Percentiles rank a stretch among this genome's conserved stretches.
Evolutionary conservation across 192 early-diverging fungal genomes (phyloP).

Genomic region (Coemansia sp.): DNA sequence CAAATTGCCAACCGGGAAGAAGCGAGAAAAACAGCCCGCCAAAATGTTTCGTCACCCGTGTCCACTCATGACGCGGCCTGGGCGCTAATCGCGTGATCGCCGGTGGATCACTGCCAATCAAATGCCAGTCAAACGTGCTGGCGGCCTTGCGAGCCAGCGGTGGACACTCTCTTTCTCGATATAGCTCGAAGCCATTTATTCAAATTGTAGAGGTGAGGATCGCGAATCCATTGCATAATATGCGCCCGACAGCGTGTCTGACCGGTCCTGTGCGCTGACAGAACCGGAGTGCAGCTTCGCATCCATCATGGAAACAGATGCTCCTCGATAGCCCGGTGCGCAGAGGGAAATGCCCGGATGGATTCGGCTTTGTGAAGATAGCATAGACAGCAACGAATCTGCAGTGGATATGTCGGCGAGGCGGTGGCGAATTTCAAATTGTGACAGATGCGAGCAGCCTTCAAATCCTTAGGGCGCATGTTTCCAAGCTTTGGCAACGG

Average conservation of each 20-base stretch:
- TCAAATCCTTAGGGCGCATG: too few species aligned
- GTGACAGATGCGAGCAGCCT: too few species aligned
- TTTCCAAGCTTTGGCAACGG: too few species aligned
- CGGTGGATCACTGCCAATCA: background rate
- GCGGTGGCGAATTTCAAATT: too few species aligned
- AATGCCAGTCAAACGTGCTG: background rate
- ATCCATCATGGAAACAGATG: slow-evolving; percentile 10
- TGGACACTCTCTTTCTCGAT: slow-evolving; percentile 16
- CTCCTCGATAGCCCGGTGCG: too few species aligned
- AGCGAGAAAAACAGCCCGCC: background rate
- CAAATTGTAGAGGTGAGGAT: slow-evolving; percentile 36
- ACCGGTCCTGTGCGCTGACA: too few species aligned
- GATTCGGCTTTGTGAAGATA: too few species aligned
- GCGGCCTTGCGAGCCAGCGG: background rate
- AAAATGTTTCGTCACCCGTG: background rate
- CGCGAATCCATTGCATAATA: slow-evolving; percentile 22
- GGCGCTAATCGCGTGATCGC: background rate
- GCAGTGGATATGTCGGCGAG: too few species aligned
- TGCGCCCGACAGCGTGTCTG: background rate
- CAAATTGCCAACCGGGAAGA: background rate
- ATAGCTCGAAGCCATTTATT: slow-evolving; percentile 27
- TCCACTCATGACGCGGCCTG: slow-evolving; percentile 6
- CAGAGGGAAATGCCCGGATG: too few species aligned
- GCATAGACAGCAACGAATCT: too few species aligned
- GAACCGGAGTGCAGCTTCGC: too few species aligned